A percentile compares a stretch with the other conserved stretches of the same genome.
Evolutionary conservation across 129 eudicot species (phyloP).

Genomic region (Chrysanthemum seticuspe): DNA sequence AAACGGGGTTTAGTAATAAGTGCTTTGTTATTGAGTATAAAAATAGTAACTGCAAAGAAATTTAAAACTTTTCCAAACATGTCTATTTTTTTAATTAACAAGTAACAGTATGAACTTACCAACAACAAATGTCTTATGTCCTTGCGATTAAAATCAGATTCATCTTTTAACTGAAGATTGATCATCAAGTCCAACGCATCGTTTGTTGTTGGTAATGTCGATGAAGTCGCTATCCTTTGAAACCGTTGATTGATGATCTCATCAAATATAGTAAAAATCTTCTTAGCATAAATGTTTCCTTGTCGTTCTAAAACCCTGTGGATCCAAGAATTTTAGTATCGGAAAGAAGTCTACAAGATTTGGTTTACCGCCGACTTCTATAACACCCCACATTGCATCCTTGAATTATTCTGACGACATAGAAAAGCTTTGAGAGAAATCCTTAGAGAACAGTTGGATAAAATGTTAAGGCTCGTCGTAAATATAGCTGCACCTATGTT

Average conservation of each 20-base stretch:
- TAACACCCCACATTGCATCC: slow-evolving; percentile 24
- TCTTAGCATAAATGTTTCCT: background rate
- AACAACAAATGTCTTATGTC: too few species aligned
- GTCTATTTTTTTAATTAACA: too few species aligned
- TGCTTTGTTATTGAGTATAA: too few species aligned
- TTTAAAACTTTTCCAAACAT: too few species aligned
- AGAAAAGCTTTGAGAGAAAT: slow-evolving; percentile 27
- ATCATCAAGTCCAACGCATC: too few species aligned
- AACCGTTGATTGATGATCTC: too few species aligned
- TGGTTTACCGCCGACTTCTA: slow-evolving; percentile 28
- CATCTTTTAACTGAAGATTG: too few species aligned
- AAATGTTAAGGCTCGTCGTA: slow-evolving; percentile 40
- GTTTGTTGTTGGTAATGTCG: background rate
- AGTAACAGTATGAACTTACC: too few species aligned
- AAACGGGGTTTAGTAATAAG: too few species aligned
- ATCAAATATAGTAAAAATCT: background rate
- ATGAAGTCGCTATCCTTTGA: background rate
- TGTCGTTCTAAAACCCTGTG: slow-evolving; percentile 20
- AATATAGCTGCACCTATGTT: slow-evolving; percentile 46
- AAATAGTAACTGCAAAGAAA: too few species aligned
- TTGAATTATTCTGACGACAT: slow-evolving; percentile 35
- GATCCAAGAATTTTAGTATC: slow-evolving; percentile 32
- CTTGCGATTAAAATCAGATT: too few species aligned
- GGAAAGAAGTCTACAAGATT: slow-evolving; percentile 53
- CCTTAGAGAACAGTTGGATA: slow-evolving; percentile 52